Base-by-base conservation (phyloP, 257 asterid genomes). In the Solanum corneliomulleri region DNA sequence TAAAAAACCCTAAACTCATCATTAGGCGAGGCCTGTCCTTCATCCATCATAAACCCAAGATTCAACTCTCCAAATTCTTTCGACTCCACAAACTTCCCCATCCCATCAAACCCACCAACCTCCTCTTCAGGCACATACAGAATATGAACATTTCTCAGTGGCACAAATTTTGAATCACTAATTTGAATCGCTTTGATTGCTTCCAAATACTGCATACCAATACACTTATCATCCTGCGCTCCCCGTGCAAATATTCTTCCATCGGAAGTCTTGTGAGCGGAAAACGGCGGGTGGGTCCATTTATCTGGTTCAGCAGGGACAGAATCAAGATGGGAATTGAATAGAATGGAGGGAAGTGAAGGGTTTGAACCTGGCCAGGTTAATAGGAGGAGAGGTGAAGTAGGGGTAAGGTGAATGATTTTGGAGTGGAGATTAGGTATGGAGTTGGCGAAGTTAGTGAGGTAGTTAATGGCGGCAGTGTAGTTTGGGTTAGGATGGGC, bases 181-280 rank as follows among this genome's bases (percentile, higher is more conserved):
- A 9, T 86, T 52, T 86, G 83, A 37, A 86, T 86, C 44, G 58
- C 86, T 42, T 70, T 94, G 25, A 95, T 94, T 11, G 98, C 98
- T 87, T 94, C 98, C 37, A 97, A 83, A 66, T 94, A 95, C 91
- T 95, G 99, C 92, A 95, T 87, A 76, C 93, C 98, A 7, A 94
- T 92, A 77, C 98, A 97, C 68, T 97, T 97, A 86, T 97, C 99
- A 72, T 97, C 99, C 90, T 97, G 99, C 14, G 99, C 94, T 4
- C 99, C 99, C 7, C 98, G 98, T 42, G 96, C 98, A 87, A 90
- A 94, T 71, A 95, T 95, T 83, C 88, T 91, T 11, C 99, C 99
- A 23, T 89, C 92, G 2, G 83, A 25, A 35, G 98, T 37, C 41
- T 86, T 42, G 86, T 94, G 91, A 82, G 98, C 98, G 27, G 93